phyloP scores from a whole-genome alignment of 768 basidiomycete genomes.

The Rhizopogon rudus region DNA sequence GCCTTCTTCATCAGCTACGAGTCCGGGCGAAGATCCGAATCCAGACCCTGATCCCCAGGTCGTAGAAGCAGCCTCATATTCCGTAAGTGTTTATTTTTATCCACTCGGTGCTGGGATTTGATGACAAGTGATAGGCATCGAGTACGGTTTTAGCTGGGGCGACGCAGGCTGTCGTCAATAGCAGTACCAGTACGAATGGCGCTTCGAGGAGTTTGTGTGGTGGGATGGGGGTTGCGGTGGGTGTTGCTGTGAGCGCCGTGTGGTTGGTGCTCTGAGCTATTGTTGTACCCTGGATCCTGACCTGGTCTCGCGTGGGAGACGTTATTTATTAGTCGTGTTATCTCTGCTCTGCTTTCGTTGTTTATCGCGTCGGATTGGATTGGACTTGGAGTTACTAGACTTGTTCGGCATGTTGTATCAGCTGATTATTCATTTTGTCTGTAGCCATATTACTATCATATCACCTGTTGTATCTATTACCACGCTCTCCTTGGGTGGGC shows the following conservation, averaged over 20 bases:
- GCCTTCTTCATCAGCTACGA: not conserved
- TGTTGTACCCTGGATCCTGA: not conserved
- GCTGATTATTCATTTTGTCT: not conserved
- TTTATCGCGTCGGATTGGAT: not conserved
- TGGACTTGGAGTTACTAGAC: not conserved
- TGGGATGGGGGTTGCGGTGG: slow-evolving; percentile 3
- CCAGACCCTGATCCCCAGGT: not conserved
- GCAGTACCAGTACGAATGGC: slow-evolving; percentile 6
- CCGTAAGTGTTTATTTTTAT: not conserved
- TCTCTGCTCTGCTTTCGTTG: not conserved
- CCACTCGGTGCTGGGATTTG: too few relatives aligned
- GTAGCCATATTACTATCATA: not conserved
- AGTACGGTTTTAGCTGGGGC: not conserved
- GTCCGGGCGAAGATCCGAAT: not conserved
- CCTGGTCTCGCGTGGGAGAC: not conserved
- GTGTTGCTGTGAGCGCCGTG: not conserved
- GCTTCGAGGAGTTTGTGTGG: slow-evolving; percentile 7
- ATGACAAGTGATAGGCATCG: not conserved
- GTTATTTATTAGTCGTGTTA: not conserved
- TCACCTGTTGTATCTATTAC: not conserved
- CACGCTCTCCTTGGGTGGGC: too few relatives aligned
- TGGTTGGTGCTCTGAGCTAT: not conserved
- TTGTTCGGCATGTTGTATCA: not conserved
- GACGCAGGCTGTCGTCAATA: not conserved
- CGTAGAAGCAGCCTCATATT: not conserved